These are phyloP conservation scores for Aspergillus novofumigatus DNA, from an alignment of 2,329 filamentous ascomycete genomes.

Conservation along the genomic window DNA sequence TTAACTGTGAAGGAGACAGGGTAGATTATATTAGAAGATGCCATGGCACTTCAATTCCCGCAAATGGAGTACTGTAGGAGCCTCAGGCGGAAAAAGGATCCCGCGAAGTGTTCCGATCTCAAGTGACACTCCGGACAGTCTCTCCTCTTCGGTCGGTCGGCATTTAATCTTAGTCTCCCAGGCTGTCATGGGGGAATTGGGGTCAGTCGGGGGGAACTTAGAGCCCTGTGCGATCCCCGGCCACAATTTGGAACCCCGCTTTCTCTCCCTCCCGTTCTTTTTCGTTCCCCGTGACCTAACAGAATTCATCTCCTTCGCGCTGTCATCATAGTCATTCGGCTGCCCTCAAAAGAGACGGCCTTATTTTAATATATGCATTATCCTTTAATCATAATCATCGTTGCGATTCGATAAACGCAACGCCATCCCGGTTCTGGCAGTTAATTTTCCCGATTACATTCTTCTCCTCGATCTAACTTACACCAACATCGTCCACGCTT, in stretches of 20 bases:
- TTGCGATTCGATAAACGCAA: background rate
- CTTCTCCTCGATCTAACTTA: slow-evolving; percentile 4
- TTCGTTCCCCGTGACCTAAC: background rate
- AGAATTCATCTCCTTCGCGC: background rate
- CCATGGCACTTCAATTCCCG: background rate
- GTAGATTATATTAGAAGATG: background rate
- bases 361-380: background rate
- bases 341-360: background rate
- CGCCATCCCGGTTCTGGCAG: background rate
- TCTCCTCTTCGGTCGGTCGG: background rate
- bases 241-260: slow-evolving; percentile 1
- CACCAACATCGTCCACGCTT: slow-evolving; percentile 2
- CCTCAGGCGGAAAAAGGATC: background rate
- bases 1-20: background rate
- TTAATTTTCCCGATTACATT: slow-evolving; percentile 8
- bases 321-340: background rate
- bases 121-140: background rate
- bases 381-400: background rate
- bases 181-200: background rate
- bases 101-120: too few relatives aligned
- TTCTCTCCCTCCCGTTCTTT: background rate
- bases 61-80: background rate
- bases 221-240: slow-evolving; percentile 10
- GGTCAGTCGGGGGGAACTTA: background rate
- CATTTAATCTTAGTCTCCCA: background rate